Conservation (phyloP, 495 filamentous ascomycete species). For the Penicillium crystallinum region DNA sequence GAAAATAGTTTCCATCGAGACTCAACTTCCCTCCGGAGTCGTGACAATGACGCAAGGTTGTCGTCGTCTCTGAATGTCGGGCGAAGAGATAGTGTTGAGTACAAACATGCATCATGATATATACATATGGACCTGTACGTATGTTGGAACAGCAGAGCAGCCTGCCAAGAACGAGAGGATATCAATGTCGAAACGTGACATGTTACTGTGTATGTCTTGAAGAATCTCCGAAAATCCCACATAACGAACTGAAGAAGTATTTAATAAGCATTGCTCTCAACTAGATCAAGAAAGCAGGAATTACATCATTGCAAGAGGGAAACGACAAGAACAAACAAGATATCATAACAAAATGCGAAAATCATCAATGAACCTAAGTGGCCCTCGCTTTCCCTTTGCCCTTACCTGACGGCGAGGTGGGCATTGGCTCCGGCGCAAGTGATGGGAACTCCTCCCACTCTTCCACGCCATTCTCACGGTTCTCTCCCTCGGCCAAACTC, state of each 20-base stretch:
- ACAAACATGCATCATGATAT: too few relatives aligned
- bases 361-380: slow-evolving; percentile 23
- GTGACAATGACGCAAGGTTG: neutral
- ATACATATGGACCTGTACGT: neutral
- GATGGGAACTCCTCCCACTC: slow-evolving; percentile 55
- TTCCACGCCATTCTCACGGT: slow-evolving; percentile 31
- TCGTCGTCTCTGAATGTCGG: neutral
- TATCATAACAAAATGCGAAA: neutral
- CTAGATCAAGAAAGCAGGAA: too few relatives aligned
- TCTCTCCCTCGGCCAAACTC: slow-evolving; percentile 75
- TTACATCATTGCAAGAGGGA: too few relatives aligned
- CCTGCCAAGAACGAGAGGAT: too few relatives aligned
- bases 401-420: slow-evolving; percentile 35
- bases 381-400: slow-evolving; percentile 44
- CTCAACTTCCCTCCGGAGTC: neutral
- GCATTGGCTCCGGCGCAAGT: slow-evolving; percentile 42
- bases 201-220: too few relatives aligned
- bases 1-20: neutral
- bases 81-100: neutral
- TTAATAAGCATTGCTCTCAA: too few relatives aligned
- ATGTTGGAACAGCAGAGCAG: neutral
- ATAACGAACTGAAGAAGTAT: too few relatives aligned
- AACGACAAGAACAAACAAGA: too few relatives aligned
- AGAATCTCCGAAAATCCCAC: too few relatives aligned
- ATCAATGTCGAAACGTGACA: too few relatives aligned